Evolutionary conservation across 306 rosid species (phyloP).

Genomic region (Fragaria nilgerrensis): DNA sequence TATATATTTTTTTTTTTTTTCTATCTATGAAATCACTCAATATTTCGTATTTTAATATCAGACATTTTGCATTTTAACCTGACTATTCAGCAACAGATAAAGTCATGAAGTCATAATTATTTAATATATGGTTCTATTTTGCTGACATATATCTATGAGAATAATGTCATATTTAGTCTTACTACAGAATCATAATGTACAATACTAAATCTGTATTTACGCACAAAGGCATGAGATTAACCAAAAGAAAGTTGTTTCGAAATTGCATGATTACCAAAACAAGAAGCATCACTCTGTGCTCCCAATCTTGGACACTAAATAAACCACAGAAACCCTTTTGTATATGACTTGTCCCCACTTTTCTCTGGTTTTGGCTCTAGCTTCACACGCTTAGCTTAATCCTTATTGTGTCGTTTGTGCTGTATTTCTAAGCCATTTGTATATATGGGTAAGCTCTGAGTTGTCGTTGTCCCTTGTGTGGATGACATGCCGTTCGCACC

Average conservation of each 20-base stretch:
- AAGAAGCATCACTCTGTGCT: constrained; percentile 8
- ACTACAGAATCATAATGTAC: neutral
- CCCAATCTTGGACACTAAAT: constrained; percentile 15
- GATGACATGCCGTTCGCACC: constrained; percentile 14
- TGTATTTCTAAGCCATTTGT: neutral
- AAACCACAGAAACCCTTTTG: neutral
- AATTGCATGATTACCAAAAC: neutral
- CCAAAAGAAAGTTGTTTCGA: neutral
- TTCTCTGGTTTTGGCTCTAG: neutral
- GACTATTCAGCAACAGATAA: too few relatives aligned
- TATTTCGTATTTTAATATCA: too few relatives aligned
- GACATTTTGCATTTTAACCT: too few relatives aligned
- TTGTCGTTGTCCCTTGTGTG: constrained; percentile 6
- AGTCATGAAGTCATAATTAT: too few relatives aligned
- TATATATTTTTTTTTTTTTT: too few relatives aligned
- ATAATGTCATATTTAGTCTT: neutral
- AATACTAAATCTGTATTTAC: neutral
- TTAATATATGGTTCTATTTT: too few relatives aligned
- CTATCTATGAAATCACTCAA: too few relatives aligned
- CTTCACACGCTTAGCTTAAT: neutral
- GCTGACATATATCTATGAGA: too few relatives aligned
- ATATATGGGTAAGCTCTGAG: neutral
- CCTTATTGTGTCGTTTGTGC: neutral
- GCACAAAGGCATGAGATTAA: neutral
- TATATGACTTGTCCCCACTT: constrained; percentile 1